Evolutionary conservation across 495 filamentous ascomycete genomes (phyloP).

Genomic region (Physcia stellaris): DNA sequence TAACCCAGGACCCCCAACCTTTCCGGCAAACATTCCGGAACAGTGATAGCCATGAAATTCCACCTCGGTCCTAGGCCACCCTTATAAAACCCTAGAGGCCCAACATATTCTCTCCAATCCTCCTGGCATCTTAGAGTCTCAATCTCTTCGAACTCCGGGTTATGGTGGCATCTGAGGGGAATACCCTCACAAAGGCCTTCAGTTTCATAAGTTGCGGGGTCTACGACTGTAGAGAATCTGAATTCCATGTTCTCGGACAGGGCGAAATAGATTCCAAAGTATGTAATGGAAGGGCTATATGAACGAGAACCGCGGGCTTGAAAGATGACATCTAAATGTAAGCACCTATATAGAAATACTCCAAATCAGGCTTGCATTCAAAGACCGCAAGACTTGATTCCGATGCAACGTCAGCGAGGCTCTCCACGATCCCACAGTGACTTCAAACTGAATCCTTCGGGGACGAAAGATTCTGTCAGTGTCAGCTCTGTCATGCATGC

Average conservation of each 20-base stretch:
- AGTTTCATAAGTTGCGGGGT: constrained; percentile 14
- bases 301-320: too few species aligned
- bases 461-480: too few species aligned
- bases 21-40: constrained; percentile 28
- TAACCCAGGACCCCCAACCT: constrained; percentile 28
- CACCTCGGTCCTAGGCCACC: constrained; percentile 16
- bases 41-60: constrained; percentile 15
- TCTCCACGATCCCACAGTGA: too few species aligned
- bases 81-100: constrained; percentile 11
- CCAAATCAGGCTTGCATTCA: too few species aligned
- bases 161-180: constrained; percentile 14
- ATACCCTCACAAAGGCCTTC: constrained; percentile 15
- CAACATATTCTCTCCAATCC: constrained; percentile 21
- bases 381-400: too few species aligned
- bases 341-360: too few species aligned
- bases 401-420: too few species aligned
- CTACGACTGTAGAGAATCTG: constrained; percentile 12
- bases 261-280: too few species aligned
- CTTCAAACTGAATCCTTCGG: too few species aligned
- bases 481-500: too few species aligned
- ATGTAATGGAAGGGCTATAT: too few species aligned
- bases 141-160: constrained; percentile 9
- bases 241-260: constrained; percentile 12
- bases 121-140: constrained; percentile 16
- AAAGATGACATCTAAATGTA: too few species aligned